Evolutionary conservation across 164 flowering plant species (phyloP).

Genomic region (Piper betle): DNA sequence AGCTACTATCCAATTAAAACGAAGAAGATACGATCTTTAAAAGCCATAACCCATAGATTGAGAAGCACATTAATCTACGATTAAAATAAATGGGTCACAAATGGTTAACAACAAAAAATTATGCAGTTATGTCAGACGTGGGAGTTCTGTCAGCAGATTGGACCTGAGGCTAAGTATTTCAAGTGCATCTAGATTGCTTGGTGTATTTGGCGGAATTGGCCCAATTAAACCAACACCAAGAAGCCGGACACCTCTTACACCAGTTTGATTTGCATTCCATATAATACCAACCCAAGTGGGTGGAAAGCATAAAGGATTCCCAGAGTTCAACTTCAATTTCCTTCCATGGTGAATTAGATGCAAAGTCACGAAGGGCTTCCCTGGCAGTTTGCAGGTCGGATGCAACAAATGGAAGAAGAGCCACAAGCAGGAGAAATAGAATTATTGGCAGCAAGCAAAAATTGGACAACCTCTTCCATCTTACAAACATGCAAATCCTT

Average conservation of each 20-base stretch:
- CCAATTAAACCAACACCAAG: constrained; percentile 51
- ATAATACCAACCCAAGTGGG: constrained; percentile 43
- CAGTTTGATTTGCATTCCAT: constrained; percentile 22
- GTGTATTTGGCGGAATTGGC: constrained; percentile 18
- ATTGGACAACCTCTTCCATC: not conserved
- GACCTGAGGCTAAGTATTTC: constrained; percentile 45
- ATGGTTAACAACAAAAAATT: no score
- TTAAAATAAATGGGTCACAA: no score
- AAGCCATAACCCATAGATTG: no score
- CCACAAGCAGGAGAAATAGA: not conserved
- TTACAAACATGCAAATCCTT: not conserved
- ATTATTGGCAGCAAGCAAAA: not conserved
- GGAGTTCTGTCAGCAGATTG: constrained; percentile 34
- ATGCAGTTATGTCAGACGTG: constrained; percentile 55
- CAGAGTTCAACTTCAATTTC: constrained; percentile 40
- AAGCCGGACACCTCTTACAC: constrained; percentile 31
- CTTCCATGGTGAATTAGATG: constrained; percentile 37
- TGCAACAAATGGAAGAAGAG: not conserved
- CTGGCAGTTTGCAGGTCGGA: constrained; percentile 43
- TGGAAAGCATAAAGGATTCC: constrained; percentile 37
- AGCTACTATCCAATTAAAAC: no score
- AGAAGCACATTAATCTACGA: no score
- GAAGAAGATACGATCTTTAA: no score
- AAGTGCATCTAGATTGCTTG: constrained; percentile 44
- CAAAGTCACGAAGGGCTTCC: constrained; percentile 48